phyloP scores from a whole-genome alignment of 2,329 filamentous ascomycete species.

The Cordyceps fumosorosea region DNA sequence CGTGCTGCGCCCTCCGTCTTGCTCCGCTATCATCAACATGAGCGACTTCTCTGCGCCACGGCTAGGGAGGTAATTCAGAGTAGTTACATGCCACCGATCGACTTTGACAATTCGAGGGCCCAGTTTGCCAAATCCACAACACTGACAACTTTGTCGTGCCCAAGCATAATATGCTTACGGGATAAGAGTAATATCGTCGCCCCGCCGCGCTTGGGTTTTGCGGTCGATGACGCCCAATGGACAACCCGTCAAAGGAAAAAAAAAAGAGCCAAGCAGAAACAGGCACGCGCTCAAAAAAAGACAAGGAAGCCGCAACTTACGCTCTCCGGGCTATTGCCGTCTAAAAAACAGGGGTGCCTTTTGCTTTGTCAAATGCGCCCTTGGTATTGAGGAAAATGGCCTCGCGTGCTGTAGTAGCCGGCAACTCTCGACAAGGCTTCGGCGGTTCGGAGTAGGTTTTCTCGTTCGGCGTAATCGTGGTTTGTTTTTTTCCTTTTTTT shows the following conservation, averaged over 20 bases:
- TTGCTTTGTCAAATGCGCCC: neutral
- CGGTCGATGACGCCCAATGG: neutral
- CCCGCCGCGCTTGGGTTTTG: neutral
- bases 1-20: neutral
- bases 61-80: neutral
- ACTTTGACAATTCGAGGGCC: neutral
- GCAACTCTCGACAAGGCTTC: neutral
- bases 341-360: neutral
- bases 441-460: neutral
- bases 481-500: neutral
- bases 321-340: neutral
- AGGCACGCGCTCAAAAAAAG: neutral
- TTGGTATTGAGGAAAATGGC: neutral
- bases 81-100: neutral
- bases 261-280: neutral
- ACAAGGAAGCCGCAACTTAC: neutral
- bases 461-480: neutral
- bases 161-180: slow-evolving; percentile 13
- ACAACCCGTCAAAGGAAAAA: neutral
- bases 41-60: too few relatives aligned
- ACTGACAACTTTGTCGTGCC: neutral
- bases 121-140: neutral
- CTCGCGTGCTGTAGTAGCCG: neutral
- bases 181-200: slow-evolving; percentile 3
- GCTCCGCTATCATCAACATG: neutral